These are phyloP conservation scores for Elymus sibiricus DNA, from an alignment of 176 grass and related monocot species.

Conservation along the genomic window DNA sequence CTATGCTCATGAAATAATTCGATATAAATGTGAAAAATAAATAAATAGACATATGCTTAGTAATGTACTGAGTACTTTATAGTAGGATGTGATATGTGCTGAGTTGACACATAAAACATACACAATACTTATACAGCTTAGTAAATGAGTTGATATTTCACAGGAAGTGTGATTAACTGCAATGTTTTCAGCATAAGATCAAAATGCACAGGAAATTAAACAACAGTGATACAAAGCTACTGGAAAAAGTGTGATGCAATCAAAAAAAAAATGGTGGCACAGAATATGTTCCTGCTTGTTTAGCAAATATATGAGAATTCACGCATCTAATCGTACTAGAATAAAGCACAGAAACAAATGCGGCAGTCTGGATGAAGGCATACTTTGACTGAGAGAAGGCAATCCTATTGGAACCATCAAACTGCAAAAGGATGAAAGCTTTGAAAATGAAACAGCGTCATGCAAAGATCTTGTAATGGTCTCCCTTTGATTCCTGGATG, in stretches of 20 bases:
- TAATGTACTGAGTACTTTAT: not conserved
- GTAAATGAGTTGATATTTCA: not conserved
- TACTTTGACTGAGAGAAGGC: conserved; percentile 78
- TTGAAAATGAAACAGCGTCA: conserved; percentile 80
- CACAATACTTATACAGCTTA: not conserved
- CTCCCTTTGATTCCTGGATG: conserved; percentile 52
- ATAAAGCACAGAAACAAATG: not conserved
- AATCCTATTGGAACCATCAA: conserved; percentile 81
- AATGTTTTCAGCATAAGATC: conserved; percentile 14
- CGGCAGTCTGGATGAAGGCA: not conserved
- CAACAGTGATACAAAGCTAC: not conserved
- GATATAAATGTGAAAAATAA: not conserved
- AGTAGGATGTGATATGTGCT: not conserved
- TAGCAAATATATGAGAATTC: conserved; percentile 9
- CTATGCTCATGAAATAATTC: not conserved
- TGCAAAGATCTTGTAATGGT: conserved; percentile 66
- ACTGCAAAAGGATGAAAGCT: conserved; percentile 70
- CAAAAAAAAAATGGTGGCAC: not conserved
- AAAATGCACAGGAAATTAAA: not conserved
- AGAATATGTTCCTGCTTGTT: conserved; percentile 1
- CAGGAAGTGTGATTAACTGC: not conserved
- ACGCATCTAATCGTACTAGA: not conserved
- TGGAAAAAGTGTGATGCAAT: not conserved
- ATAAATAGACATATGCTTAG: not conserved
- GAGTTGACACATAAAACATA: not conserved